Percentiles rank a stretch among this genome's conserved stretches.
Conservation (phyloP, 2,329 filamentous ascomycete genomes). For the Penicillium italicum region DNA sequence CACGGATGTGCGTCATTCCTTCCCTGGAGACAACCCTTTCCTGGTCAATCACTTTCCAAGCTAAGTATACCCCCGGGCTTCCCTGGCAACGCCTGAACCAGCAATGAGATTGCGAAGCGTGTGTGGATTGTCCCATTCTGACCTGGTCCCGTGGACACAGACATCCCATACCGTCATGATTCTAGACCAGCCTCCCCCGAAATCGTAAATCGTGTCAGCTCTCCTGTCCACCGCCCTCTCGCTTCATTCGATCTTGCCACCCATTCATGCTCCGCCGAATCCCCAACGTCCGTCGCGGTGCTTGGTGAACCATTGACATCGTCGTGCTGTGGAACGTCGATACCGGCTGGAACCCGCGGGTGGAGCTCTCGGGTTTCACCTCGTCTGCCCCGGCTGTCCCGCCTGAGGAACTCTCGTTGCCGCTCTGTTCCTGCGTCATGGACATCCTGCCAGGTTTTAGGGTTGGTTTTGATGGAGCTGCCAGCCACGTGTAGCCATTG, state of each 20-base stretch:
- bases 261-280: conserved; percentile 44
- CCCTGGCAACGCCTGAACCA: conserved; percentile 5
- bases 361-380: conserved; percentile 26
- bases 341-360: conserved; percentile 26
- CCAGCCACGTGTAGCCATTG: conserved; percentile 37
- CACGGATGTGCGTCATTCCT: conserved; percentile 10
- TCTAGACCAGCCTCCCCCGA: conserved; percentile 9
- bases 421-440: conserved; percentile 11
- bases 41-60: conserved; percentile 11
- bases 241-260: conserved; percentile 42
- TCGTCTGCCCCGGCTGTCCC: conserved; percentile 18
- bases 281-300: conserved; percentile 39
- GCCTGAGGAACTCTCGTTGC: conserved; percentile 2
- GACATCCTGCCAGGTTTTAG: conserved; percentile 18
- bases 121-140: conserved; percentile 3
- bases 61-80: background rate
- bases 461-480: conserved; percentile 22
- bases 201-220: conserved; percentile 5
- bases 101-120: conserved; percentile 9
- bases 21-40: conserved; percentile 5
- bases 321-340: conserved; percentile 41
- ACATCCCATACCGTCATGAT: conserved; percentile 1
- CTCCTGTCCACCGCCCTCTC: conserved; percentile 22
- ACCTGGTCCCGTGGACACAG: conserved; percentile 1
- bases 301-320: conserved; percentile 35